Percentiles rank a stretch among this genome's conserved stretches.
These are phyloP conservation scores for Chaetomium globosum DNA, from an alignment of 2,329 filamentous ascomycete genomes.

Conservation along the genomic window DNA sequence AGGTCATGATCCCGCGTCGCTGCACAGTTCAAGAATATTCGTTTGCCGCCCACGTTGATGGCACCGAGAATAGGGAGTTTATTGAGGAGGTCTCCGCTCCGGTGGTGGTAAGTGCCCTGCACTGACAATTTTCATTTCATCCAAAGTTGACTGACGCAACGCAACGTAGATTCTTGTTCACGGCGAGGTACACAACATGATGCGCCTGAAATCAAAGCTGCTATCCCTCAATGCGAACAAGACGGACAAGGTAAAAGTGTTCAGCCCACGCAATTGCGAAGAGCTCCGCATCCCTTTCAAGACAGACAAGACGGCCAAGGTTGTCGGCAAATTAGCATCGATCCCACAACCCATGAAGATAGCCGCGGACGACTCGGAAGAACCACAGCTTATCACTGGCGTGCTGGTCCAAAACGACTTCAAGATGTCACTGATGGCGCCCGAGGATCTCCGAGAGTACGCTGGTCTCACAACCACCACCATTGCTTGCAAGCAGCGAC, in stretches of 20 bases:
- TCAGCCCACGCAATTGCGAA: constrained; percentile 90
- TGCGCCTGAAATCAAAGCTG: constrained; percentile 90
- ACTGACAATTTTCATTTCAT: background rate
- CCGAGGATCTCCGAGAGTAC: constrained; percentile 93
- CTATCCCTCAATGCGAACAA: constrained; percentile 88
- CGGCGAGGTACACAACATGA: constrained; percentile 97
- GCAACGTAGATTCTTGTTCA: constrained; percentile 84
- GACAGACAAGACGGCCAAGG: constrained; percentile 91
- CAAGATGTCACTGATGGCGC: constrained; percentile 94
- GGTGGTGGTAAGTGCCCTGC: constrained; percentile 72
- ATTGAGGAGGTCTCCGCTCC: constrained; percentile 92
- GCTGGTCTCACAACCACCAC: constrained; percentile 95
- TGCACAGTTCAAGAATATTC: constrained; percentile 94
- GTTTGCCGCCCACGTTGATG: constrained; percentile 96
- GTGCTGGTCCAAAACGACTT: constrained; percentile 98
- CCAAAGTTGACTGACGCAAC: constrained; percentile 17
- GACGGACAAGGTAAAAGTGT: constrained; percentile 82
- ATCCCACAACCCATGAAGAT: constrained; percentile 66
- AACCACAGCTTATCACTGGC: constrained; percentile 70
- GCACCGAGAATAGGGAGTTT: constrained; percentile 92
- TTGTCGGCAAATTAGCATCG: constrained; percentile 88
- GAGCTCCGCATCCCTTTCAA: constrained; percentile 94
- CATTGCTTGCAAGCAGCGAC: constrained; percentile 86
- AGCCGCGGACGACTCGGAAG: constrained; percentile 40
- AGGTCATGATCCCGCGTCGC: constrained; percentile 85